phyloP scores from a whole-genome alignment of 1,139 yeast species.

The Geotrichum aggregatum region DNA sequence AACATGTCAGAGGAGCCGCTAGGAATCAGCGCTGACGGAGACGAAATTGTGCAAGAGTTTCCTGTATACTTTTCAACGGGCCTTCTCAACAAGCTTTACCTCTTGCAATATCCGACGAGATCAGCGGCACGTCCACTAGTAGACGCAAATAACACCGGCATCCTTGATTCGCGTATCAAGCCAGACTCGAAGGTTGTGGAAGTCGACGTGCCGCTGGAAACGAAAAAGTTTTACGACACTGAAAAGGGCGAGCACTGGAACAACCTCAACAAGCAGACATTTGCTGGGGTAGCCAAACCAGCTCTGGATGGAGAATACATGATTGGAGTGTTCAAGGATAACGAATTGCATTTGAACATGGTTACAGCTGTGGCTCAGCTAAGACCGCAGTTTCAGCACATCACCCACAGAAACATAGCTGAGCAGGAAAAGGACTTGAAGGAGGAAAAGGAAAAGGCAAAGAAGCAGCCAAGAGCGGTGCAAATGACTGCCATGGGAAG shows the following conservation, averaged over 20 bases:
- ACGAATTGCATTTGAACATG: constrained; percentile 60
- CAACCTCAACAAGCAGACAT: constrained; percentile 53
- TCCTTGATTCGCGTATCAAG: constrained; percentile 55
- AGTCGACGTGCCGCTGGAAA: constrained; percentile 67
- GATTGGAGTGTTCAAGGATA: constrained; percentile 48
- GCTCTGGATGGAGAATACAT: constrained; percentile 51
- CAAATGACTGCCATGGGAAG: constrained; percentile 73
- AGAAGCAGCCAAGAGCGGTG: constrained; percentile 55
- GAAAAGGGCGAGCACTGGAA: constrained; percentile 62
- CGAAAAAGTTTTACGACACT: constrained; percentile 59
- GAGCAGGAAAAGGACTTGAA: constrained; percentile 36
- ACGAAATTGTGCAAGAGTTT: constrained; percentile 71
- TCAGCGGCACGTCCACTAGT: constrained; percentile 49
- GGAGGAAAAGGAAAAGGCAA: constrained; percentile 43
- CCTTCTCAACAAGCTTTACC: constrained; percentile 38
- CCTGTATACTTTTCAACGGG: constrained; percentile 54
- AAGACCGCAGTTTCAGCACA: constrained; percentile 74
- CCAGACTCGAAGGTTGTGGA: constrained; percentile 58
- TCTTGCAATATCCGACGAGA: constrained; percentile 74
- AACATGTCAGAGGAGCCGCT: background rate
- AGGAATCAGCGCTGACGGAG: constrained; percentile 34
- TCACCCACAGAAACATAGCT: constrained; percentile 48
- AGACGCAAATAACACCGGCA: constrained; percentile 42
- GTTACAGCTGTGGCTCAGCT: constrained; percentile 69
- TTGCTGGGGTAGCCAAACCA: constrained; percentile 62